phyloP scores from a whole-genome alignment of 2,329 filamentous ascomycete species.

The Penicillium sp. region DNA sequence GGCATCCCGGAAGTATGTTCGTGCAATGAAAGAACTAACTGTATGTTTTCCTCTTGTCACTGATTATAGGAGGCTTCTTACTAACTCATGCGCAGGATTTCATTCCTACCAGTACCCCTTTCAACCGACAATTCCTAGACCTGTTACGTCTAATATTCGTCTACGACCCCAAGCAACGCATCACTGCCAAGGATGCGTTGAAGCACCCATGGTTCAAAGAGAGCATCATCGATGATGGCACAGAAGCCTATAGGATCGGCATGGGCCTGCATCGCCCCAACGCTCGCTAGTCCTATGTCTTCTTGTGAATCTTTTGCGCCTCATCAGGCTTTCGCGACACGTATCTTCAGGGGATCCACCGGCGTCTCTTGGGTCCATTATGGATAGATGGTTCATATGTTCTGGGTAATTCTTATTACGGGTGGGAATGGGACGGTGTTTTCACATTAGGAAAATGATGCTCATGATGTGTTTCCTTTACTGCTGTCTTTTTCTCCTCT shows the following conservation, averaged over 20 bases:
- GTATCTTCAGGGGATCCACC: conserved; percentile 4
- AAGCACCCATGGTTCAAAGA: conserved; percentile 69
- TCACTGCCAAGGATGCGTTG: conserved; percentile 64
- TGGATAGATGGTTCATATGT: conserved; percentile 25
- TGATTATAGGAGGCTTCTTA: not conserved
- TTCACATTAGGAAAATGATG: conserved; percentile 21
- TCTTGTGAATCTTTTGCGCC: not conserved
- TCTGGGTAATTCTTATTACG: conserved; percentile 22
- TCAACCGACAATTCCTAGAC: conserved; percentile 65
- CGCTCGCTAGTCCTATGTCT: conserved; percentile 13
- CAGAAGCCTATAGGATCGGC: conserved; percentile 62
- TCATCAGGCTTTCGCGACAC: conserved; percentile 2
- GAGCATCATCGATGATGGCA: conserved; percentile 64
- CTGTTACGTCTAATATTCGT: conserved; percentile 64
- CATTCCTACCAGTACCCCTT: conserved; percentile 59
- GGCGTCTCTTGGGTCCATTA: conserved; percentile 21
- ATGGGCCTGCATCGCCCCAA: conserved; percentile 39
- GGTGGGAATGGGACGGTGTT: conserved; percentile 22
- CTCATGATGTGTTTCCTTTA: conserved; percentile 22
- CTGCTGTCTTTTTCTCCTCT: conserved; percentile 12
- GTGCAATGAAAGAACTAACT: conserved; percentile 62
- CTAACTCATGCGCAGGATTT: conserved; percentile 53
- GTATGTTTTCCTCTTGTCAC: not conserved
- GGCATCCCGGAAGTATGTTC: conserved; percentile 65
- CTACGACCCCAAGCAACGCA: conserved; percentile 65